Base-by-base conservation (phyloP, 192 early-diverging fungal species). In the Gamsiella multidivaricata region DNA sequence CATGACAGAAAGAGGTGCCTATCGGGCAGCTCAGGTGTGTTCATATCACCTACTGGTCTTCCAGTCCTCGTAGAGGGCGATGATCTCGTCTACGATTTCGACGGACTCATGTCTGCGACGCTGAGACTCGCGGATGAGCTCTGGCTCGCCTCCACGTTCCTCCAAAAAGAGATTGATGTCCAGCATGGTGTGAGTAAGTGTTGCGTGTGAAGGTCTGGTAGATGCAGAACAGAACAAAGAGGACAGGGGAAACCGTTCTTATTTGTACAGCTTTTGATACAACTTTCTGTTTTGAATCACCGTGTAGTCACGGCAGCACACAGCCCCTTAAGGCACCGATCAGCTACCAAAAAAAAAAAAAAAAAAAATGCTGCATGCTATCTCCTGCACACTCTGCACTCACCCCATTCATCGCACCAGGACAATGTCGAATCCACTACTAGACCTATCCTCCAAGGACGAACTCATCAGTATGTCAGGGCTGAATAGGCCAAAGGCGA, bases 91-190 rank as follows among this genome's bases (percentile, higher is more conserved):
- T 28, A 99, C 94, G 20, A 92, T 58, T 76, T 95, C 91, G 31
- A 93, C 92, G 36, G 87, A 79, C 63, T 87, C 94, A 36, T 94
- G 94, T 43, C 97, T 91, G 72, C 89, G 88, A 22, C 94, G 88
- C 84, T 99, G 96, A 34, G 97, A 99, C 81, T 97, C 93, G 65
- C 90, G 88, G 49, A 99, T 91, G 47, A 92, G 76, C 43, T 97
- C 95, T 26, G 95, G 95, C 68, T 98, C 94, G 64, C 96, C 96
- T 66, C 97, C 97, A 80, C 94, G 94, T 43, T 93, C 93, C 61
- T 88, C 84, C 63, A 95, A 88, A 61, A 99, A 89, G 36, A 98
- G 83, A 63, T 92, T 96, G 74, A 99, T 93, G 79, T 99, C 97
- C 70, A 99, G 86, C 92, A 94, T 94, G 54, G 42, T 79, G 45